Percentiles rank a stretch among this genome's conserved stretches.
Evolutionary conservation across 2,329 filamentous ascomycete species (phyloP).

Genomic region (Aspergillus brasiliensis): DNA sequence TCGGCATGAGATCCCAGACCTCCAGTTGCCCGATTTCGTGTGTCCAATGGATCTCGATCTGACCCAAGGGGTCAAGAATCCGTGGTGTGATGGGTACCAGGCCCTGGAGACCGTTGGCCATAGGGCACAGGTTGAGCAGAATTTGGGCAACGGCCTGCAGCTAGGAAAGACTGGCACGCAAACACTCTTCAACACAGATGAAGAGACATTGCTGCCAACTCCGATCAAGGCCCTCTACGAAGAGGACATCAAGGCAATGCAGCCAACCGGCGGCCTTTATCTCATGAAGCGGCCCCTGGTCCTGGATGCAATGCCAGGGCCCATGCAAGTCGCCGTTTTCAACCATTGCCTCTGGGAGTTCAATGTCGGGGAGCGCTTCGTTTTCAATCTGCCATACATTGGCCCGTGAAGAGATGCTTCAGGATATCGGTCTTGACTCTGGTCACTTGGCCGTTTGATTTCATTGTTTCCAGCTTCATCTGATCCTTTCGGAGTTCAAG

Average conservation of each 20-base stretch:
- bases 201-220: not conserved
- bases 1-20: slow-evolving; percentile 2
- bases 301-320: not conserved
- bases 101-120: not conserved
- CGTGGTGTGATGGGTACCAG: not conserved
- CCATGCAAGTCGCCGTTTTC: not conserved
- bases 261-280: not conserved
- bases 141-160: not conserved
- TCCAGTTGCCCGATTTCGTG: not conserved
- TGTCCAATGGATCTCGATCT: slow-evolving; percentile 10
- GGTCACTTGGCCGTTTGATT: too few relatives aligned
- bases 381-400: not conserved
- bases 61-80: not conserved
- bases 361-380: not conserved
- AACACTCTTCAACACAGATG: not conserved
- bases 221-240: not conserved
- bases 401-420: not conserved
- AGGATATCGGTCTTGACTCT: too few relatives aligned
- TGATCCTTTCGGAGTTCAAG: too few relatives aligned
- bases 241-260: not conserved
- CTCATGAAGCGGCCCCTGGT: not conserved
- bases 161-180: not conserved
- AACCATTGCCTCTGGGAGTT: not conserved
- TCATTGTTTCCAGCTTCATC: not conserved
- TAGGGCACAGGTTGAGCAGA: not conserved